Conservation (phyloP, 257 asterid species). For the Echites panduratus region DNA sequence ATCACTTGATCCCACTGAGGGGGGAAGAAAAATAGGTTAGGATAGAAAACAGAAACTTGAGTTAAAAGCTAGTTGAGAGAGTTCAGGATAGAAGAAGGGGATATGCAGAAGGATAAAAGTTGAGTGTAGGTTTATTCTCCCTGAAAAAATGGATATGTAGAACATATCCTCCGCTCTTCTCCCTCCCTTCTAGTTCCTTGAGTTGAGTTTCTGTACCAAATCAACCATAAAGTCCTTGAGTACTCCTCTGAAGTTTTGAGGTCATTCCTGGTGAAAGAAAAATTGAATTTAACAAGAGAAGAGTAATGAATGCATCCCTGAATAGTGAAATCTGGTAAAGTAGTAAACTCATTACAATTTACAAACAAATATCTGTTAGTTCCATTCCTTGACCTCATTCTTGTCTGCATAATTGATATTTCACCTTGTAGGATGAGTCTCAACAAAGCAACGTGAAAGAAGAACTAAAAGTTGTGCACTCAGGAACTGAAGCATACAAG, state of each 20-base stretch:
- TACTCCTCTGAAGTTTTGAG: not conserved
- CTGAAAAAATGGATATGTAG: too few species aligned
- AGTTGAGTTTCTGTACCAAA: too few species aligned
- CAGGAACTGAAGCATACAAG: conserved; percentile 26
- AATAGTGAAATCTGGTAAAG: not conserved
- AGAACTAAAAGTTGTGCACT: conserved; percentile 22
- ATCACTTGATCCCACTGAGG: not conserved
- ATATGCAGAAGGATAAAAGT: too few species aligned
- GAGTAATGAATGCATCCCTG: not conserved
- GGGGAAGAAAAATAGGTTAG: too few species aligned
- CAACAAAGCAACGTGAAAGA: conserved; percentile 3
- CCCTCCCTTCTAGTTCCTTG: too few species aligned
- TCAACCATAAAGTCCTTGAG: not conserved
- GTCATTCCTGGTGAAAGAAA: not conserved
- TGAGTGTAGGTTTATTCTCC: too few species aligned
- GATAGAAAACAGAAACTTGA: too few species aligned
- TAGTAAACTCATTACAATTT: not conserved
- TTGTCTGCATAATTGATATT: not conserved
- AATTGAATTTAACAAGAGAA: not conserved
- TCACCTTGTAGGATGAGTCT: conserved; percentile 16
- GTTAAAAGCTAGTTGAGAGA: too few species aligned
- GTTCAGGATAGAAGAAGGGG: too few species aligned
- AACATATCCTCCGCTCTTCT: too few species aligned
- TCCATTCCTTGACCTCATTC: not conserved
- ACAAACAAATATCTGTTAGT: not conserved